A percentile compares a stretch with the other conserved stretches of the same genome.
phyloP scores from a whole-genome alignment of 1,284 basidiomycete genomes.

The Fomes fomentarius region DNA sequence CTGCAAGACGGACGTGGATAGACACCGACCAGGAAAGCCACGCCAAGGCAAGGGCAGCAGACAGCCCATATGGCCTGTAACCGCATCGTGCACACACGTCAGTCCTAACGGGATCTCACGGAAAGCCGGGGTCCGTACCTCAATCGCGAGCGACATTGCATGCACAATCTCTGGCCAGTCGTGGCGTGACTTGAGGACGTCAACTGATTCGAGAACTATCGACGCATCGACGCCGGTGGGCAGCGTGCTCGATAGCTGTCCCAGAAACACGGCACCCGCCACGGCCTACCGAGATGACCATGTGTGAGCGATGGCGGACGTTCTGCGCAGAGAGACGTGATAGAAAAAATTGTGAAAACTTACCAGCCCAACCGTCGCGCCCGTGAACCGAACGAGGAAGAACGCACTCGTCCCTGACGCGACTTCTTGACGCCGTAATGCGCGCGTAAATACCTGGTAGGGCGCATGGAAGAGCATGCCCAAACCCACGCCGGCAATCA shows the following conservation, averaged over 20 bases:
- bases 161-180: slow-evolving; percentile 33
- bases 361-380: slow-evolving; percentile 78
- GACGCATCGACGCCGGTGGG: slow-evolving; percentile 54
- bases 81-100: slow-evolving; percentile 4
- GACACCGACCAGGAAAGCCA: slow-evolving; percentile 38
- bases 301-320: slow-evolving; percentile 17
- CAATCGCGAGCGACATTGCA: slow-evolving; percentile 35
- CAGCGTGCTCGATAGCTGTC: slow-evolving; percentile 48
- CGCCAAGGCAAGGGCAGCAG: slow-evolving; percentile 39
- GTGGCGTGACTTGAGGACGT: slow-evolving; percentile 44
- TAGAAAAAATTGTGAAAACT: slow-evolving; percentile 32
- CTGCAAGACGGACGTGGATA: slow-evolving; percentile 5
- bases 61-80: slow-evolving; percentile 39
- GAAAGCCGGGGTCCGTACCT: slow-evolving; percentile 29
- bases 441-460: slow-evolving; percentile 73
- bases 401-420: slow-evolving; percentile 83
- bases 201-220: slow-evolving; percentile 56
- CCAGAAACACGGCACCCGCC: slow-evolving; percentile 75
- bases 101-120: slow-evolving; percentile 12
- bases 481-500: slow-evolving; percentile 75
- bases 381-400: slow-evolving; percentile 82
- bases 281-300: slow-evolving; percentile 53
- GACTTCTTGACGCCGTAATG: slow-evolving; percentile 63
- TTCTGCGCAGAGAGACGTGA: slow-evolving; percentile 1
- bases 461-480: slow-evolving; percentile 84